Percentiles rank a stretch among this genome's conserved stretches.
Conservation (phyloP, 805 yeast genomes). For the Naumovozyma baii region DNA sequence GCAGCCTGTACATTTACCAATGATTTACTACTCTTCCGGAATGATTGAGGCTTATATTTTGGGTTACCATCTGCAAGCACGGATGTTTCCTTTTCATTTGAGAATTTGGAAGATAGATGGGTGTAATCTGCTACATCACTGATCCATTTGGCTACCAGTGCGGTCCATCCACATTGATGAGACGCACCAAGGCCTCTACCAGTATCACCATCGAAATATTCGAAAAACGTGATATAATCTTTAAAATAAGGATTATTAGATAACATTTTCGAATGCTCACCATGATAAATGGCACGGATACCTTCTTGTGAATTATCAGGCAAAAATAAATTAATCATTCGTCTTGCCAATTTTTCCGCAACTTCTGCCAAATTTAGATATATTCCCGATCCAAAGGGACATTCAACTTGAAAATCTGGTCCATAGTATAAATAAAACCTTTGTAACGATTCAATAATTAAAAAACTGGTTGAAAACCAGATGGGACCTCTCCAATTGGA, state of each 20-base stretch:
- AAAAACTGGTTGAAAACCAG: slow-evolving; percentile 89
- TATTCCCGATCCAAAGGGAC: slow-evolving; percentile 78
- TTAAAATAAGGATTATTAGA: slow-evolving; percentile 60
- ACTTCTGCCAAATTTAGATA: slow-evolving; percentile 73
- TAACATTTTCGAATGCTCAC: slow-evolving; percentile 44
- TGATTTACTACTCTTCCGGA: slow-evolving; percentile 64
- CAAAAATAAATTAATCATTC: slow-evolving; percentile 67
- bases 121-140: slow-evolving; percentile 48
- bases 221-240: slow-evolving; percentile 71
- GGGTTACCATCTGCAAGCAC: not conserved
- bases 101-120: too few relatives aligned
- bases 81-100: too few relatives aligned
- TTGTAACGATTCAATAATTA: slow-evolving; percentile 77
- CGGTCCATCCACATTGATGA: slow-evolving; percentile 96
- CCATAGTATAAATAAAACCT: slow-evolving; percentile 85
- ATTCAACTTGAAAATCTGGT: slow-evolving; percentile 71
- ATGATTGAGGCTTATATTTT: slow-evolving; percentile 30
- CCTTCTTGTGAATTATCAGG: slow-evolving; percentile 46
- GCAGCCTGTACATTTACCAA: slow-evolving; percentile 50
- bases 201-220: slow-evolving; percentile 87
- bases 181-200: slow-evolving; percentile 91
- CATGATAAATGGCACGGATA: slow-evolving; percentile 71
- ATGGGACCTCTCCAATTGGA: slow-evolving; percentile 97
- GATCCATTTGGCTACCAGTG: slow-evolving; percentile 82
- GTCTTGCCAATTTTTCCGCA: slow-evolving; percentile 82